These are phyloP conservation scores for Cryphonectria naterciae DNA, from an alignment of 2,329 filamentous ascomycete species.

Conservation along the genomic window DNA sequence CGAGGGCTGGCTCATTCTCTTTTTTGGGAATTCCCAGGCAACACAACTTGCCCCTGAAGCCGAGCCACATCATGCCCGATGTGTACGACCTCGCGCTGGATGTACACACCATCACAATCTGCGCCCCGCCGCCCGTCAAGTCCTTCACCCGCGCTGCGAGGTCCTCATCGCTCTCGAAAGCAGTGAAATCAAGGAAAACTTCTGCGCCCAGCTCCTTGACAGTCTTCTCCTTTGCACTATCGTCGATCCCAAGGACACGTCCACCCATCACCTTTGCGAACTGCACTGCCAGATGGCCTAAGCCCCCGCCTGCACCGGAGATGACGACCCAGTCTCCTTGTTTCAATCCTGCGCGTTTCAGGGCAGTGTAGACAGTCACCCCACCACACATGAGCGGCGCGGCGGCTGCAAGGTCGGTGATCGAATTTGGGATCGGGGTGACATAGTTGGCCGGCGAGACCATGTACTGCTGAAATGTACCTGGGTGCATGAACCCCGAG, in stretches of 20 bases:
- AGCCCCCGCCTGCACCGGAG: constrained; percentile 38
- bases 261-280: constrained; percentile 34
- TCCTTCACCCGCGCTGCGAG: constrained; percentile 33
- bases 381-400: constrained; percentile 41
- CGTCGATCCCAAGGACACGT: constrained; percentile 38
- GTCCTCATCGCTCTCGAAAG: constrained; percentile 23
- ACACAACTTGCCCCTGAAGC: constrained; percentile 10
- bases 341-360: constrained; percentile 19
- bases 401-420: constrained; percentile 30
- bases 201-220: constrained; percentile 35
- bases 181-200: constrained; percentile 37
- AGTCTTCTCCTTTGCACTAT: constrained; percentile 30
- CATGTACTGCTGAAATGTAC: constrained; percentile 39
- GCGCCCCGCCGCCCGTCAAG: constrained; percentile 36
- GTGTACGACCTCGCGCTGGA: constrained; percentile 9
- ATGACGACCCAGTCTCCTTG: constrained; percentile 39
- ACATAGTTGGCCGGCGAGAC: constrained; percentile 37
- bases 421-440: constrained; percentile 33
- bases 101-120: constrained; percentile 21
- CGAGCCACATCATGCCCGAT: constrained; percentile 11
- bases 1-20: background rate
- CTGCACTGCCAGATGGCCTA: constrained; percentile 41
- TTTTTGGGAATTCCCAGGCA: constrained; percentile 8
- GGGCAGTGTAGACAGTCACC: constrained; percentile 34
- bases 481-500: constrained; percentile 43